Evolutionary conservation across 805 yeast species (phyloP).

Genomic region (Wickerhamomyces ciferrii): DNA sequence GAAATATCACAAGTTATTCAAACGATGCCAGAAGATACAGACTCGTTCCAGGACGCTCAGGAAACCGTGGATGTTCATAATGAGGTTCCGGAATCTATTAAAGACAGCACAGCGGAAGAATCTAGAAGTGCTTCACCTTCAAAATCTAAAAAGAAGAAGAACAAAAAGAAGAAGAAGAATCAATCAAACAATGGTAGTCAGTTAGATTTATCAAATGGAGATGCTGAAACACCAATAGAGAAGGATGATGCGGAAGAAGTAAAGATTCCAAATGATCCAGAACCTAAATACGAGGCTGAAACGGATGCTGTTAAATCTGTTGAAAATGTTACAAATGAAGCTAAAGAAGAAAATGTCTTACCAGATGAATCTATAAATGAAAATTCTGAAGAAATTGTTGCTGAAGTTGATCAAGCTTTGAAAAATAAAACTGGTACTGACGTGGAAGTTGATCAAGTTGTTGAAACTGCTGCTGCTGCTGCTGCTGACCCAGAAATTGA

Average conservation of each 20-base stretch:
- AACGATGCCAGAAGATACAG: constrained; percentile 3
- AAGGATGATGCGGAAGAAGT: neutral
- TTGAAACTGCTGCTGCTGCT: neutral
- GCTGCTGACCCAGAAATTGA: neutral
- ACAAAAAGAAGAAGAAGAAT: constrained; percentile 8
- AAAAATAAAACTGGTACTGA: neutral
- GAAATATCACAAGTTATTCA: neutral
- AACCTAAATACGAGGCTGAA: neutral
- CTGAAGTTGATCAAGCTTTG: neutral
- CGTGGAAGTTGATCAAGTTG: neutral
- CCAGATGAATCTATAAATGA: neutral
- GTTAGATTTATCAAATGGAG: constrained; percentile 1
- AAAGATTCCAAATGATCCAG: neutral
- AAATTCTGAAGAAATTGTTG: neutral
- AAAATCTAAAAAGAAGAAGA: constrained; percentile 7
- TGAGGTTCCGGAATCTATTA: neutral
- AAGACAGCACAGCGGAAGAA: neutral
- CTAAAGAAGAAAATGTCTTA: neutral
- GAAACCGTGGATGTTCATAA: constrained; percentile 1
- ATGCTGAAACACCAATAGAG: constrained; percentile 3
- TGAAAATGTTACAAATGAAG: neutral
- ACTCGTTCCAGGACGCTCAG: constrained; percentile 13
- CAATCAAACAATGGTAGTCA: neutral
- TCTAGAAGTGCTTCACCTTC: constrained; percentile 2
- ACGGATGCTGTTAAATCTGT: neutral